Evolutionary conservation across 2,329 filamentous ascomycete genomes (phyloP), one percentile per base, ranked within the genome.

Genomic region (Magnaporthiopsis poae): DNA sequence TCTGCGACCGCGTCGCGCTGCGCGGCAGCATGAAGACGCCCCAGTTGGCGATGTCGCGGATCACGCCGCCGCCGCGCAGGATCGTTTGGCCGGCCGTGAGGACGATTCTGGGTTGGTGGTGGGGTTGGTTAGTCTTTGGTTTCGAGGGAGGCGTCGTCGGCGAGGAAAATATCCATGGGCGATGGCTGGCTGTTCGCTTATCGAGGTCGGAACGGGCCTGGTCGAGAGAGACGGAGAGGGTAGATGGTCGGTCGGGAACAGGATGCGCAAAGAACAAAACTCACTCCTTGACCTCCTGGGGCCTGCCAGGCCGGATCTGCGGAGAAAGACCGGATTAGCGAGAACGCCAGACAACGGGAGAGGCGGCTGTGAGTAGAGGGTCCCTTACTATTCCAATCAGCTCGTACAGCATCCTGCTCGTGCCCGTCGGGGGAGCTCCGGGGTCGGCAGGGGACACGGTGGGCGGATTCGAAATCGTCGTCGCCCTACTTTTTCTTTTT

Each of bases 11-110:
- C 69, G 88, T 88, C 68, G 88, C 84, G 69, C 91, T 87, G 71
- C 88, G 90, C 63, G 95, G 94, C 25, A 99, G 89, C 63, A 89
- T 84, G 80, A 95, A 97, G 72, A 90, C 85, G 75, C 95, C 95
- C 95, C 95, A 99, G 84, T 99, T 99, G 72, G 89, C 89, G 75
- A 96, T 84, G 75, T 92, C 92, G 72, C 95, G 92, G 75, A 99
- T 87, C 67, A 97, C 93, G 77, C 95, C 95, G 76, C 90, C 90
- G 71, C 88, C 86, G 72, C 86, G 84, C 73, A 99, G 90, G 75
- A 99, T 85, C 70, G 94, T 85, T 71, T 88, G 87, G 72, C 94
- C 94, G 70, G 92, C 87, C 66, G 91, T 91, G 74, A 89, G 87
- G 76, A 92, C 92, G 79, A 98, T 96, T 83, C 92, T 96, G 69